Evolutionary conservation across 2,329 filamentous ascomycete species (phyloP), one percentile per base, ranked within the genome.

Genomic region (Xylaria sp.): DNA sequence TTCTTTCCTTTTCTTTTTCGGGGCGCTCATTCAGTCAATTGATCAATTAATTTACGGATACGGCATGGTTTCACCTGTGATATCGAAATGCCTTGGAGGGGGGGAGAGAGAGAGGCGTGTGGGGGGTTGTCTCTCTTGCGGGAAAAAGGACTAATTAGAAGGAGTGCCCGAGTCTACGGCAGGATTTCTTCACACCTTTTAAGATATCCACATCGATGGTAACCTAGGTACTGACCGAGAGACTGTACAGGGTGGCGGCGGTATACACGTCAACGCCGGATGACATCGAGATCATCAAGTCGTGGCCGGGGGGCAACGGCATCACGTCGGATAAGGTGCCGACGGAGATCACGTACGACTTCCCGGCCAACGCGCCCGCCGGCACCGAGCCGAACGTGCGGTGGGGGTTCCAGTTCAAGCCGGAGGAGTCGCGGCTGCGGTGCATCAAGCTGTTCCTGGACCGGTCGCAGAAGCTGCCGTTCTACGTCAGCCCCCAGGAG

Each of bases 261-360:
- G 86, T 90, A 3, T 90, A 91, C 64, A 89, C 86, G 13, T 87
- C 85, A 3, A 90, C 85, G 1, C 89, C 89, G 11, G 89, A 92
- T 69, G 89, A 92, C 69, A 79, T 92, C 53, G 88, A 92, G 68
- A 90, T 92, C 65, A 91, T 92, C 76, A 92, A 91, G 75, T 88
- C 84, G 13, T 93, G 90, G 90, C 89, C 90, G 0, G 90, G 90
- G 21, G 88, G 88, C 22, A 92, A 92, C 67, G 89, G 89, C 64
- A 91, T 92, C 73, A 92, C 90, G n/a, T 91, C 88, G 34, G 89
- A 93, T 76, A 93, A 93, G 76, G 89, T 92, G 1, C 89, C 90
- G 1, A 91, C 89, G 13, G 89, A 92, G 70, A 87, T 92, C 49
- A 87, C 88, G 60, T 85, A 85, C 63, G 78, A 81, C 54, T 71